A percentile compares a stretch with the other conserved stretches of the same genome.
Conservation (phyloP, 192 early-diverging fungal genomes). For the Rhizophagus sp. region DNA sequence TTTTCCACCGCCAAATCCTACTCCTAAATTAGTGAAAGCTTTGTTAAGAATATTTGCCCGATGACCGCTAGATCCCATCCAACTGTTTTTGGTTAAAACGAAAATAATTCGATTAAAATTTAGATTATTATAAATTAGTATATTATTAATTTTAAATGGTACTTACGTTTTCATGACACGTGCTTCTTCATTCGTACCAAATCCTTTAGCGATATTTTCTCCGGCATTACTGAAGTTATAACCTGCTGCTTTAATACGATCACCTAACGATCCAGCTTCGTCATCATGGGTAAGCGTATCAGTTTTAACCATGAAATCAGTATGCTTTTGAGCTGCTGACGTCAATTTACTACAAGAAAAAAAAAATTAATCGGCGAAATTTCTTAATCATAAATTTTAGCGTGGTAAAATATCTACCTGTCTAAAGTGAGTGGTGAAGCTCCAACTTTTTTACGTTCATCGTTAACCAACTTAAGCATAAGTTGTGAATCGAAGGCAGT, state of each 20-base stretch:
- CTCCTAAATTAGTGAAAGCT: conserved; percentile 47
- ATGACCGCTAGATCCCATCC: conserved; percentile 51
- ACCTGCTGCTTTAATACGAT: conserved; percentile 35
- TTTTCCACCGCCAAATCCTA: conserved; percentile 36
- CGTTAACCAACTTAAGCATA: neutral
- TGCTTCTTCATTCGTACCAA: conserved; percentile 27
- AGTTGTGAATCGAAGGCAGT: neutral
- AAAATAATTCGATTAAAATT: neutral
- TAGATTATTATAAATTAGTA: too few species aligned
- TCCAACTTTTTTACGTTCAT: neutral
- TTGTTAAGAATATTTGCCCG: conserved; percentile 51
- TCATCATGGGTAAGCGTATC: conserved; percentile 49
- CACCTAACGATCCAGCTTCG: conserved; percentile 39
- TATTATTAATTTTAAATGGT: neutral
- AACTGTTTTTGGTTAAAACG: neutral
- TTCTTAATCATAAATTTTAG: too few species aligned
- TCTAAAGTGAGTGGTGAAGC: neutral
- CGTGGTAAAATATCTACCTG: neutral
- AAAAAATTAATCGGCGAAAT: too few species aligned
- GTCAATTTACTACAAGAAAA: conserved; percentile 9
- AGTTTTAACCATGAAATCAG: conserved; percentile 46
- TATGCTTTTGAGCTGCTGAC: conserved; percentile 42
- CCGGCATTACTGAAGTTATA: conserved; percentile 39
- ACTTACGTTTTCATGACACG: conserved; percentile 40
- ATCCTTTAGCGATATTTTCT: conserved; percentile 54